Evolutionary conservation across 1,139 yeast genomes (phyloP).

Genomic region (Scheffersomyces lignicola): DNA sequence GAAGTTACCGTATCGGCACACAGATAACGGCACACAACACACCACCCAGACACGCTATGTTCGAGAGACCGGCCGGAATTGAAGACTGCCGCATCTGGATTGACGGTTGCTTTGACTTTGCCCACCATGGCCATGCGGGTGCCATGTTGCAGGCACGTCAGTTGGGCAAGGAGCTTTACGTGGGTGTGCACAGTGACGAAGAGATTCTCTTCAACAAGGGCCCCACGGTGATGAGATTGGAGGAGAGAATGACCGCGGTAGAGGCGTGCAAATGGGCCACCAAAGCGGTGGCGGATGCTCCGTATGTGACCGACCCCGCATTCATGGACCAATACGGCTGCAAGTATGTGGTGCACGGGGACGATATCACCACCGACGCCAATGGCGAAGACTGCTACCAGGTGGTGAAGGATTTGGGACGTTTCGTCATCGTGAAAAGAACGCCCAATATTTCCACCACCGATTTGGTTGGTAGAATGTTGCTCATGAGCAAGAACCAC

Average conservation of each 20-base stretch:
- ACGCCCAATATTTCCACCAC: slow-evolving; percentile 95
- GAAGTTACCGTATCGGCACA: too few species aligned
- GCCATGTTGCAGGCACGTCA: slow-evolving; percentile 93
- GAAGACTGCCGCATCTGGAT: slow-evolving; percentile 69
- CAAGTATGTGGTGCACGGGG: slow-evolving; percentile 93
- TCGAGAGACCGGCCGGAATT: slow-evolving; percentile 46
- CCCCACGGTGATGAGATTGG: slow-evolving; percentile 85
- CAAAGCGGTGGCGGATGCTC: slow-evolving; percentile 71
- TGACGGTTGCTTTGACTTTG: slow-evolving; percentile 97
- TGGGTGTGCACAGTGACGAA: slow-evolving; percentile 91
- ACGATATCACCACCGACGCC: slow-evolving; percentile 95
- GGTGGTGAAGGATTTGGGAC: slow-evolving; percentile 77
- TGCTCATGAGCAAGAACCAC: slow-evolving; percentile 58
- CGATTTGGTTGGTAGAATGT: slow-evolving; percentile 90
- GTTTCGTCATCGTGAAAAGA: slow-evolving; percentile 84
- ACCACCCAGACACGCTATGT: too few species aligned
- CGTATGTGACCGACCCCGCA: slow-evolving; percentile 89
- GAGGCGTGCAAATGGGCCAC: slow-evolving; percentile 92
- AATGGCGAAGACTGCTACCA: slow-evolving; percentile 92
- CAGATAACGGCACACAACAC: too few species aligned
- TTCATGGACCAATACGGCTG: slow-evolving; percentile 78
- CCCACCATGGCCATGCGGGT: slow-evolving; percentile 97
- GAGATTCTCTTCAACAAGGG: slow-evolving; percentile 84
- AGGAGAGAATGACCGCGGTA: slow-evolving; percentile 80
- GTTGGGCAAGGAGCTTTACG: slow-evolving; percentile 68